Conservation (phyloP, 1,284 basidiomycete genomes). For the Cryptococcus depauperatus region DNA sequence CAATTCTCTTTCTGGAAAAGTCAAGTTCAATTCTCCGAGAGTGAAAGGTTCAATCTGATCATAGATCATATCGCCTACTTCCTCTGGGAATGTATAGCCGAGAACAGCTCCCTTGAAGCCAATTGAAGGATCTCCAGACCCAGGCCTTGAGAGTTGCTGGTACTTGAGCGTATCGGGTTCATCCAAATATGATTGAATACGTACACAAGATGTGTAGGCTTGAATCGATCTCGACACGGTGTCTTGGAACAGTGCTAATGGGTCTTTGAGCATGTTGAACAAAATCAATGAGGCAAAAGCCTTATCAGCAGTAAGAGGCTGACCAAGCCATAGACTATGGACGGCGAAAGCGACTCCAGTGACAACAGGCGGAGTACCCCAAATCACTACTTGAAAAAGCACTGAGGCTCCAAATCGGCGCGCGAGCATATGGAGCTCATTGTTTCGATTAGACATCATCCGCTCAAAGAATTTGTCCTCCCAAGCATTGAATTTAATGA, state of each 20-base stretch:
- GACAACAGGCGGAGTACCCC: constrained; percentile 48
- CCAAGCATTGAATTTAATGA: constrained; percentile 50
- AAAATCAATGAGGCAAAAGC: constrained; percentile 50
- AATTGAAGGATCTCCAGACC: constrained; percentile 43
- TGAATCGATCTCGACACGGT: constrained; percentile 47
- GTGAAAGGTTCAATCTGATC: constrained; percentile 40
- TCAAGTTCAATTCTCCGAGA: constrained; percentile 47
- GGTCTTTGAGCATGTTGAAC: constrained; percentile 49
- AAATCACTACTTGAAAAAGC: constrained; percentile 43
- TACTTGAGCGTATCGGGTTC: constrained; percentile 54
- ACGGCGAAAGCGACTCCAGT: constrained; percentile 48
- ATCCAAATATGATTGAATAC: constrained; percentile 48
- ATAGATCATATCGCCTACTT: constrained; percentile 9
- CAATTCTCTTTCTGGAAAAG: constrained; percentile 45
- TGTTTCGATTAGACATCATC: constrained; percentile 46
- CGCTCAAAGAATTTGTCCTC: constrained; percentile 47
- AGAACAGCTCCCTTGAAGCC: constrained; percentile 51
- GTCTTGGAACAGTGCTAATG: constrained; percentile 33
- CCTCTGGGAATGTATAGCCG: constrained; percentile 22
- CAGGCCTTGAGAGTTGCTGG: constrained; percentile 43
- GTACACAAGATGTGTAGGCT: constrained; percentile 44
- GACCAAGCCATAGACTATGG: constrained; percentile 36
- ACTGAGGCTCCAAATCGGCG: constrained; percentile 45
- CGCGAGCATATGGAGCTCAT: constrained; percentile 47
- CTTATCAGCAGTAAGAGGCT: constrained; percentile 35